Evolutionary conservation across 1,139 yeast genomes (phyloP).

Genomic region (Candida tropicalis): DNA sequence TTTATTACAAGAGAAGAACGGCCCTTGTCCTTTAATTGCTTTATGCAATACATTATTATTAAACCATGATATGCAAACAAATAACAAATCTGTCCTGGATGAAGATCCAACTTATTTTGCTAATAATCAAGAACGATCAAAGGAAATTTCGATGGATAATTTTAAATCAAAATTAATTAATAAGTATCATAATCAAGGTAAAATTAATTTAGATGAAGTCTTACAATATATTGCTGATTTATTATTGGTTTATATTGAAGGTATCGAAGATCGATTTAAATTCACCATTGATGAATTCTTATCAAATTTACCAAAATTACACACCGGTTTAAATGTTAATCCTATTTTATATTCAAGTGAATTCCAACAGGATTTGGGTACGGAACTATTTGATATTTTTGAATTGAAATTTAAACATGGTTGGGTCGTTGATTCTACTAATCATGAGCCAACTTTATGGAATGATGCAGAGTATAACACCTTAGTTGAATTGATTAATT

Average conservation of each 20-base stretch:
- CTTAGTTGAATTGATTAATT: conserved; percentile 24
- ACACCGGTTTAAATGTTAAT: conserved; percentile 73
- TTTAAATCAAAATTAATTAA: conserved; percentile 30
- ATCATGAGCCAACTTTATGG: conserved; percentile 13
- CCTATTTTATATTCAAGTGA: conserved; percentile 66
- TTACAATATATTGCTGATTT: conserved; percentile 50
- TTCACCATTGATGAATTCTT: conserved; percentile 41
- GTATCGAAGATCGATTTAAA: conserved; percentile 1
- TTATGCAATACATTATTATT: conserved; percentile 57
- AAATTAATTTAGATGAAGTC: conserved; percentile 33
- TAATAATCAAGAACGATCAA: background rate
- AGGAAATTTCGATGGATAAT: conserved; percentile 17
- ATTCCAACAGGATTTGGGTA: conserved; percentile 48
- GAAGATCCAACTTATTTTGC: background rate
- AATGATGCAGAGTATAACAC: conserved; percentile 22
- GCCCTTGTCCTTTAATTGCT: conserved; percentile 91
- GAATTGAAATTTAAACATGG: conserved; percentile 52
- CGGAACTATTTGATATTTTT: conserved; percentile 41
- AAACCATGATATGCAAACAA: conserved; percentile 1
- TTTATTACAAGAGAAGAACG: conserved; percentile 78
- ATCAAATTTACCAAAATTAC: conserved; percentile 61
- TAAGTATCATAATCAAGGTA: conserved; percentile 21
- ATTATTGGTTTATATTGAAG: conserved; percentile 29
- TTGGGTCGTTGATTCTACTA: conserved; percentile 42
- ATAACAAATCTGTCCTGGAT: background rate